Conservation (phyloP, 805 yeast genomes). For the Wickerhamiella spandovensis region DNA sequence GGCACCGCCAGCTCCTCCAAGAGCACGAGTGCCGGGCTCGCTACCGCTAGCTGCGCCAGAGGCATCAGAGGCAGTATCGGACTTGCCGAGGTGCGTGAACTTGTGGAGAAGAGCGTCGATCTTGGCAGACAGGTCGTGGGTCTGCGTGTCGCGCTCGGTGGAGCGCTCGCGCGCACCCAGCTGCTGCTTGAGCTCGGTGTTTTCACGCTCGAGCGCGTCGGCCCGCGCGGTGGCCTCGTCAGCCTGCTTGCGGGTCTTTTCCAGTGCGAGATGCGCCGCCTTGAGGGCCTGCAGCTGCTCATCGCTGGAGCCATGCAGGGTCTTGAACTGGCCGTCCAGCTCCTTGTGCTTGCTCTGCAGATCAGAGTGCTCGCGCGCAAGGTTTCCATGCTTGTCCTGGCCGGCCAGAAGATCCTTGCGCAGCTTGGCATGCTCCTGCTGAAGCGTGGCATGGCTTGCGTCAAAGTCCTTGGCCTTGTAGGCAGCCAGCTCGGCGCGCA, state of each 20-base stretch:
- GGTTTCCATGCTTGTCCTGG: constrained; percentile 11
- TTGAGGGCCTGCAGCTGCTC: constrained; percentile 13
- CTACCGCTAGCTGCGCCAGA: constrained; percentile 2
- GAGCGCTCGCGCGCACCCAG: constrained; percentile 11
- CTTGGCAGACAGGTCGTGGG: neutral
- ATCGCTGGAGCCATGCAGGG: constrained; percentile 11
- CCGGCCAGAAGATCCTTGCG: constrained; percentile 11
- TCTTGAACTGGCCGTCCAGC: constrained; percentile 7
- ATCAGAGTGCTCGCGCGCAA: constrained; percentile 8
- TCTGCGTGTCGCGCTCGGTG: neutral
- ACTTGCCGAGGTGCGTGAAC: neutral
- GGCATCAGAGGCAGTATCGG: constrained; percentile 5
- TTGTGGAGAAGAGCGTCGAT: neutral
- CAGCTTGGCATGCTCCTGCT: constrained; percentile 7
- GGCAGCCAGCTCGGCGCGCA: constrained; percentile 10
- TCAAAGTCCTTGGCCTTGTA: constrained; percentile 15
- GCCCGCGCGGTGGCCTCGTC: constrained; percentile 6
- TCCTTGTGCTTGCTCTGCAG: constrained; percentile 8
- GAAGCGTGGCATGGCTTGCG: constrained; percentile 11
- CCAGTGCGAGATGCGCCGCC: constrained; percentile 14
- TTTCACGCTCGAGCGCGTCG: constrained; percentile 10
- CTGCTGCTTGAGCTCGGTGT: constrained; percentile 13
- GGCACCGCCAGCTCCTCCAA: constrained; percentile 3
- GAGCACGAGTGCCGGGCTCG: constrained; percentile 2
- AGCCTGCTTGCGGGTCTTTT: constrained; percentile 9